Evolutionary conservation across 2,329 filamentous ascomycete species (phyloP).

Genomic region (Stagonosporopsis chrysanthemi): DNA sequence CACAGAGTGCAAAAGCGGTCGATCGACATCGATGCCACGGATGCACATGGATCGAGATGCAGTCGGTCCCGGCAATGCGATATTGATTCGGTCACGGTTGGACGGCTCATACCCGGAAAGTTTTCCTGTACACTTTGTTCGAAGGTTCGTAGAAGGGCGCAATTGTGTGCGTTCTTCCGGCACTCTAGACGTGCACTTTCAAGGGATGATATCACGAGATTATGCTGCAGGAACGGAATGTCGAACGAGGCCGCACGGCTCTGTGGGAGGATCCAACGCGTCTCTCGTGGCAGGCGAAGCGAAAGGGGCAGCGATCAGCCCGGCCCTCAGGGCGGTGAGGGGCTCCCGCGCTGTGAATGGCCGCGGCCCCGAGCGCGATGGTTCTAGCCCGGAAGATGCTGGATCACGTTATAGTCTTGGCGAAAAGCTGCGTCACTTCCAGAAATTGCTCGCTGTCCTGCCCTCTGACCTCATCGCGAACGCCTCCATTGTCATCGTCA

Average conservation of each 20-base stretch:
- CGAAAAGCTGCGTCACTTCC: constrained; percentile 39
- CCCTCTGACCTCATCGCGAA: constrained; percentile 49
- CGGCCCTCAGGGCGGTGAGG: constrained; percentile 9
- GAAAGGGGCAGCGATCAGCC: constrained; percentile 34
- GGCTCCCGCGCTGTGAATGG: constrained; percentile 15
- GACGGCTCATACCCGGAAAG: neutral
- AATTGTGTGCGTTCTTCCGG: neutral
- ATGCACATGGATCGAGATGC: constrained; percentile 17
- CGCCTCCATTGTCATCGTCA: constrained; percentile 45
- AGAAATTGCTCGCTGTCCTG: constrained; percentile 44
- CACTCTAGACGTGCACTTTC: constrained; percentile 6
- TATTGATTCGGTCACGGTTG: constrained; percentile 3
- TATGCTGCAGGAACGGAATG: constrained; percentile 21
- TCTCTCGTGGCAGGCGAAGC: constrained; percentile 30
- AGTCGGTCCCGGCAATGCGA: constrained; percentile 5
- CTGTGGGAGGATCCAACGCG: constrained; percentile 13
- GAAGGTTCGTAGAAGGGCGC: neutral
- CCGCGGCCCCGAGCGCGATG: neutral
- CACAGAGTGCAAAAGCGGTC: constrained; percentile 9
- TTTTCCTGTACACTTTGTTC: neutral
- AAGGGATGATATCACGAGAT: constrained; percentile 19
- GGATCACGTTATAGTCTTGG: constrained; percentile 43
- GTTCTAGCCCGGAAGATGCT: constrained; percentile 25
- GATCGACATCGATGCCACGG: constrained; percentile 15
- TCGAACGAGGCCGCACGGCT: constrained; percentile 14